Percentiles rank a stretch among this genome's conserved stretches.
Evolutionary conservation across 164 flowering plant genomes (phyloP).

Genomic region (Piper betle): DNA sequence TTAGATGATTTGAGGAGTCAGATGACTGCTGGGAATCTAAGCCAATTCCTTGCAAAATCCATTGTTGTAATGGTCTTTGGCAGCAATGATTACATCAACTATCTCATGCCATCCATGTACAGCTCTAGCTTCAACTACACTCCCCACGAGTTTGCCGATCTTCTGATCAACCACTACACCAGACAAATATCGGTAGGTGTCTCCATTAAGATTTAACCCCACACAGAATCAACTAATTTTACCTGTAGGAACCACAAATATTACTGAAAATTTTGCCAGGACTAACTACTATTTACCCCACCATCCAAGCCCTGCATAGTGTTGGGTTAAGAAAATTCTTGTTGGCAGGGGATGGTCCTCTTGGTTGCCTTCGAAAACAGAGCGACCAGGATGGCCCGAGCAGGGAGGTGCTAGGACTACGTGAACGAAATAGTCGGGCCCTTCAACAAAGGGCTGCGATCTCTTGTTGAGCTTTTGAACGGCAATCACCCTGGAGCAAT

Average conservation of each 20-base stretch:
- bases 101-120: conserved; percentile 50
- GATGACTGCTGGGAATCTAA: conserved; percentile 16
- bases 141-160: conserved; percentile 39
- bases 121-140: conserved; percentile 28
- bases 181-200: conserved; percentile 35
- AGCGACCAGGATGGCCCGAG: conserved; percentile 34
- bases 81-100: conserved; percentile 72
- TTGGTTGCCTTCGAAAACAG: conserved; percentile 73
- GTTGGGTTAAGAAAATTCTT: conserved; percentile 69
- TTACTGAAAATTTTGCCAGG: not conserved
- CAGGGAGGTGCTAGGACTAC: conserved; percentile 39
- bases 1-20: conserved; percentile 7
- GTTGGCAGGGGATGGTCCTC: conserved; percentile 54
- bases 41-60: conserved; percentile 32
- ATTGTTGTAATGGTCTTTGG: conserved; percentile 50
- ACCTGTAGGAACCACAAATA: not conserved
- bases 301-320: conserved; percentile 49
- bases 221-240: not conserved
- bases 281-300: not conserved
- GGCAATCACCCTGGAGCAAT: conserved; percentile 38
- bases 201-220: not conserved
- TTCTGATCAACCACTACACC: conserved; percentile 45
- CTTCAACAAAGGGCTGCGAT: conserved; percentile 42
- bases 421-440: conserved; percentile 56
- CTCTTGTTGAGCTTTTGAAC: conserved; percentile 47